Conservation (phyloP, 768 basidiomycete species). For the Fomitopsis serialis region DNA sequence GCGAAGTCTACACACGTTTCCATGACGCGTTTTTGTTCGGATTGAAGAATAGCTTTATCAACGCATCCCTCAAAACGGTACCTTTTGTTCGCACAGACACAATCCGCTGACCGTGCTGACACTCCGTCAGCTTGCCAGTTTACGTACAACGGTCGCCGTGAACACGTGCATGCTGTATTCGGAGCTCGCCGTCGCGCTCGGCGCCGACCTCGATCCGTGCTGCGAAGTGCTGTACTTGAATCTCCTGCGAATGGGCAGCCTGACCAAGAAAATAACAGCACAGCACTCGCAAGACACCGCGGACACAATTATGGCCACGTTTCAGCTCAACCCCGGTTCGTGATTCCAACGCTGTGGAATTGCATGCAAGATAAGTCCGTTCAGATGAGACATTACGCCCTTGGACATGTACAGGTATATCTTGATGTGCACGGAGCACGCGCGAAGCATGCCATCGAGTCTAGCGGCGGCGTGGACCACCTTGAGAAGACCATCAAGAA, state of each 20-base stretch:
- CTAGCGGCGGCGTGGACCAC: conserved; percentile 57
- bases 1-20: conserved; percentile 73
- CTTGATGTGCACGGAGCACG: conserved; percentile 67
- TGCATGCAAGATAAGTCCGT: conserved; percentile 77
- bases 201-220: conserved; percentile 67
- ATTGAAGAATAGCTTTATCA: conserved; percentile 74
- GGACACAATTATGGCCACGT: conserved; percentile 63
- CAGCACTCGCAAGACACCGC: conserved; percentile 79
- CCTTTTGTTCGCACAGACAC: conserved; percentile 22
- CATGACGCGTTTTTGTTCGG: conserved; percentile 67
- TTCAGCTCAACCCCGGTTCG: conserved; percentile 62
- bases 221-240: conserved; percentile 74
- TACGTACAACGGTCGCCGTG: conserved; percentile 85
- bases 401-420: conserved; percentile 71
- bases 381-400: conserved; percentile 61
- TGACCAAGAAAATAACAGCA: conserved; percentile 90
- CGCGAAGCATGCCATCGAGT: conserved; percentile 63
- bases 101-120: conserved; percentile 3
- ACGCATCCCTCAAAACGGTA: conserved; percentile 82
- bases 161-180: conserved; percentile 74
- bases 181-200: conserved; percentile 68
- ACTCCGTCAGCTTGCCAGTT: conserved; percentile 63
- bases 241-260: conserved; percentile 79
- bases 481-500: conserved; percentile 73
- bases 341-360: conserved; percentile 64